phyloP scores from a whole-genome alignment of 1,139 yeast species.

The Yamadazyma sp. region DNA sequence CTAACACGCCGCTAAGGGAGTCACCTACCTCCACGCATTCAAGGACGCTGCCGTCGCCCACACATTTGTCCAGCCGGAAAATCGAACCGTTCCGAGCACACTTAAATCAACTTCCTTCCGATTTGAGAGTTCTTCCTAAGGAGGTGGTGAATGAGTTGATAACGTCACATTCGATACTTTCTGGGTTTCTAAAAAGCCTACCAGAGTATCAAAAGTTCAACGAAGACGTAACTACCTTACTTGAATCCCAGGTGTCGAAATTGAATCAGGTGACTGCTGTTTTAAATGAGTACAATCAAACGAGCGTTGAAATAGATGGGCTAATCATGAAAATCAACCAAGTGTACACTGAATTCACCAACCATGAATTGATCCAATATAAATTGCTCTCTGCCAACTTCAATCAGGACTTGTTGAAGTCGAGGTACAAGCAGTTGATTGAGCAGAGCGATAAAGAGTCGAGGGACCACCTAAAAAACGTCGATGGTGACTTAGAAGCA shows the following conservation, averaged over 20 bases:
- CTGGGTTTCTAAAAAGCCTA: conserved; percentile 32
- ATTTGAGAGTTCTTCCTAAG: neutral
- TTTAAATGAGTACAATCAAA: conserved; percentile 26
- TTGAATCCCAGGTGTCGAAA: conserved; percentile 22
- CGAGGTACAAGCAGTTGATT: conserved; percentile 29
- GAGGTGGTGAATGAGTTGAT: conserved; percentile 1
- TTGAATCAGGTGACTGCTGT: conserved; percentile 25
- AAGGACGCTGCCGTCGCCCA: conserved; percentile 27
- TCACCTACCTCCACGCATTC: conserved; percentile 26
- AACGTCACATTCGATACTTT: conserved; percentile 23
- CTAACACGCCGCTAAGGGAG: conserved; percentile 25
- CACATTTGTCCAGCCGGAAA: conserved; percentile 36
- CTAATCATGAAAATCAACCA: conserved; percentile 27
- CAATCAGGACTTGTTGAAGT: conserved; percentile 32
- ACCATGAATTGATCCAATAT: conserved; percentile 41
- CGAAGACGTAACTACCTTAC: conserved; percentile 16
- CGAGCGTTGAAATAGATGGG: conserved; percentile 25
- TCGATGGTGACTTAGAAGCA: conserved; percentile 13
- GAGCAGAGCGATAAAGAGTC: conserved; percentile 26
- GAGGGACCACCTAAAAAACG: conserved; percentile 17
- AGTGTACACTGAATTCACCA: conserved; percentile 33
- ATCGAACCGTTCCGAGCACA: neutral
- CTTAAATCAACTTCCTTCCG: conserved; percentile 1
- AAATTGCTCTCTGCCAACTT: conserved; percentile 40
- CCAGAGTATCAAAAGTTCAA: conserved; percentile 22